Conservation (phyloP, 495 filamentous ascomycete species). For the Articulospora tetracladia region DNA sequence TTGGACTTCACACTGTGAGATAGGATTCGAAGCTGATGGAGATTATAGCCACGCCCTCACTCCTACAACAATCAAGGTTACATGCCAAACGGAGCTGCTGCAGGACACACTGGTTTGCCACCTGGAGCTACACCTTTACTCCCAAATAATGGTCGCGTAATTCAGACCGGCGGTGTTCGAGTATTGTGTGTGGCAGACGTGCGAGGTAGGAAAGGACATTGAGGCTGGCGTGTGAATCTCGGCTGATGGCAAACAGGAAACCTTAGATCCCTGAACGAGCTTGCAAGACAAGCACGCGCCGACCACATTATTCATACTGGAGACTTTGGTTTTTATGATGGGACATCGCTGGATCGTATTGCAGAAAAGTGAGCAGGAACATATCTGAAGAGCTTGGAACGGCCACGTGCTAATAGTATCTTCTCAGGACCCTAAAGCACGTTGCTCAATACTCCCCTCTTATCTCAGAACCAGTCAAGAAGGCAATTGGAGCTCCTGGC, state of each 20-base stretch:
- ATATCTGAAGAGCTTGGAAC: slow-evolving; percentile 14
- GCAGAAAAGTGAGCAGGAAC: slow-evolving; percentile 83
- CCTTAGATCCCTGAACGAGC: slow-evolving; percentile 90
- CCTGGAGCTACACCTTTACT: slow-evolving; percentile 52
- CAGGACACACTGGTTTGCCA: slow-evolving; percentile 36
- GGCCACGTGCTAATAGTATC: slow-evolving; percentile 27
- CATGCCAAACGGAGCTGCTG: slow-evolving; percentile 49
- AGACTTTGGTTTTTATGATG: slow-evolving; percentile 99
- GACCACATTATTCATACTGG: slow-evolving; percentile 98
- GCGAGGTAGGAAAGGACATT: slow-evolving; percentile 62
- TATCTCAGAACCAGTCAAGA: slow-evolving; percentile 82
- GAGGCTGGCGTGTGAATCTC: slow-evolving; percentile 13
- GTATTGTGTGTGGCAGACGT: slow-evolving; percentile 97
- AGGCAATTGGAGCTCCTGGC: slow-evolving; percentile 59
- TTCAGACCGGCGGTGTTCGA: slow-evolving; percentile 79
- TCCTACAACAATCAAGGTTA: slow-evolving; percentile 31
- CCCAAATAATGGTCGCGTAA: slow-evolving; percentile 59
- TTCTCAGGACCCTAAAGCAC: slow-evolving; percentile 85
- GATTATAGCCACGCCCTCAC: slow-evolving; percentile 24
- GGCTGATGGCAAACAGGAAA: slow-evolving; percentile 60
- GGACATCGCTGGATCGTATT: slow-evolving; percentile 91
- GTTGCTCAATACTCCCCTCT: slow-evolving; percentile 98
- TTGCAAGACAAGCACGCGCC: slow-evolving; percentile 87
- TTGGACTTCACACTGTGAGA: background rate
- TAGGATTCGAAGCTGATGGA: background rate